Percentiles rank a stretch among this genome's conserved stretches.
Evolutionary conservation across 2,329 filamentous ascomycete species (phyloP).

Genomic region (Volutella citrinella): DNA sequence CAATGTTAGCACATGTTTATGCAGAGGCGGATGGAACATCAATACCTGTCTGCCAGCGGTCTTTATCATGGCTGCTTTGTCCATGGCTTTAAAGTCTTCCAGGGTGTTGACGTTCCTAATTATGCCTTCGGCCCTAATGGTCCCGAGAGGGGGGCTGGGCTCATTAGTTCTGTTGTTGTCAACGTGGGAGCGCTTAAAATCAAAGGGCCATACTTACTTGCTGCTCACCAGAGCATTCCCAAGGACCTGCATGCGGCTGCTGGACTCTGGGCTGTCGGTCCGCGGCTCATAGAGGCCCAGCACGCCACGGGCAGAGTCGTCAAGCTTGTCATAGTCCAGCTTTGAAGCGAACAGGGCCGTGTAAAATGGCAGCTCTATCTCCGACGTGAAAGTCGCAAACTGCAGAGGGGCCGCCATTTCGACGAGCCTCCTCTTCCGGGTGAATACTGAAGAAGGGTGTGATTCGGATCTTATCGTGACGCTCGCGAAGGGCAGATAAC

Average conservation of each 20-base stretch:
- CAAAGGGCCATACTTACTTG: slow-evolving; percentile 57
- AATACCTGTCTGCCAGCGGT: slow-evolving; percentile 73
- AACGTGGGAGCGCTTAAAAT: slow-evolving; percentile 16
- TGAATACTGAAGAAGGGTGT: too few species aligned
- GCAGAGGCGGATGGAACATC: slow-evolving; percentile 14
- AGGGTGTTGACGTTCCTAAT: slow-evolving; percentile 97
- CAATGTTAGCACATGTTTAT: slow-evolving; percentile 11
- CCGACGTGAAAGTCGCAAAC: slow-evolving; percentile 88
- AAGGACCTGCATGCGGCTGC: slow-evolving; percentile 86
- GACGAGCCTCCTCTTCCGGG: slow-evolving; percentile 2
- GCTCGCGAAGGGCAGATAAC: slow-evolving; percentile 1
- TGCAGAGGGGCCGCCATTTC: slow-evolving; percentile 53
- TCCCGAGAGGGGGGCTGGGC: slow-evolving; percentile 62
- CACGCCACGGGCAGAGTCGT: slow-evolving; percentile 84
- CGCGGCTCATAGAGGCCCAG: slow-evolving; percentile 88
- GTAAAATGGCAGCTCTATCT: slow-evolving; percentile 95
- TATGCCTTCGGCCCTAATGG: slow-evolving; percentile 83
- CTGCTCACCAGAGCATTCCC: slow-evolving; percentile 81
- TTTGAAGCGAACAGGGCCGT: slow-evolving; percentile 88
- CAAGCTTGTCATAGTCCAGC: slow-evolving; percentile 94
- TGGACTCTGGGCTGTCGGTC: slow-evolving; percentile 68
- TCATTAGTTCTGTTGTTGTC: slow-evolving; percentile 26
- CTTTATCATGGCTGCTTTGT: slow-evolving; percentile 75
- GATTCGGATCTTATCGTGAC: too few species aligned
- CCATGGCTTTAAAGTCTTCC: slow-evolving; percentile 83